These are phyloP conservation scores for Fennellomyces sp. DNA, from an alignment of 371 early-diverging fungal species.

Conservation along the genomic window DNA sequence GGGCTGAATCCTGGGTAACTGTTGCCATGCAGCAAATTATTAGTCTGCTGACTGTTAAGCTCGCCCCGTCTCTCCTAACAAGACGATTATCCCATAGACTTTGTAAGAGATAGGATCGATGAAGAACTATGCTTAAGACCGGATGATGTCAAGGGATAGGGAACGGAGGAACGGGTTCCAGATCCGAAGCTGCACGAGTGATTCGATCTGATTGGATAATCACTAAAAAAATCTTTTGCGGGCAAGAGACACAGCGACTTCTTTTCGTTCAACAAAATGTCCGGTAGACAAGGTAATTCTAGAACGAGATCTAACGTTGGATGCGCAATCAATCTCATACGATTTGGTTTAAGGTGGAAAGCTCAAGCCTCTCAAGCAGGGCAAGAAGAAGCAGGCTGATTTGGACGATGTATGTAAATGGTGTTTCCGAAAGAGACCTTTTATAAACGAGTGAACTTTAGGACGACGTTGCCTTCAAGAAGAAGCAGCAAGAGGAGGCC, in stretches of 20 bases:
- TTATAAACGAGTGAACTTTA: neutral
- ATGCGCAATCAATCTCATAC: neutral
- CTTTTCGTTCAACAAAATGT: constrained; percentile 12
- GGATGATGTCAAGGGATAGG: no score
- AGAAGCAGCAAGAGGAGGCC: constrained; percentile 83
- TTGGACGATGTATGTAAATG: constrained; percentile 15
- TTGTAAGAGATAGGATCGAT: no score
- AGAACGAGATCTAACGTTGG: neutral
- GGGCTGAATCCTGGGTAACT: no score
- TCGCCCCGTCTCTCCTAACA: no score
- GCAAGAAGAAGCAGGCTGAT: constrained; percentile 22
- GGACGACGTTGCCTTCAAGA: constrained; percentile 53
- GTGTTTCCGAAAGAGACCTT: neutral
- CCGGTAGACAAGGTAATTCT: constrained; percentile 28
- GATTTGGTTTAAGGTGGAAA: constrained; percentile 20
- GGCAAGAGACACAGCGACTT: neutral
- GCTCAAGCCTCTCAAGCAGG: constrained; percentile 30
- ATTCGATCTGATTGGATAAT: no score
- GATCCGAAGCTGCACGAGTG: no score
- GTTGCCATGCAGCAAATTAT: no score
- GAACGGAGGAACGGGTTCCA: no score
- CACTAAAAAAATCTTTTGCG: neutral
- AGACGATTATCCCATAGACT: no score
- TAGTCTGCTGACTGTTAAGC: no score
- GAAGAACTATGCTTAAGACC: no score